phyloP scores from a whole-genome alignment of 2,329 filamentous ascomycete genomes.

The Laburnicola sp. region DNA sequence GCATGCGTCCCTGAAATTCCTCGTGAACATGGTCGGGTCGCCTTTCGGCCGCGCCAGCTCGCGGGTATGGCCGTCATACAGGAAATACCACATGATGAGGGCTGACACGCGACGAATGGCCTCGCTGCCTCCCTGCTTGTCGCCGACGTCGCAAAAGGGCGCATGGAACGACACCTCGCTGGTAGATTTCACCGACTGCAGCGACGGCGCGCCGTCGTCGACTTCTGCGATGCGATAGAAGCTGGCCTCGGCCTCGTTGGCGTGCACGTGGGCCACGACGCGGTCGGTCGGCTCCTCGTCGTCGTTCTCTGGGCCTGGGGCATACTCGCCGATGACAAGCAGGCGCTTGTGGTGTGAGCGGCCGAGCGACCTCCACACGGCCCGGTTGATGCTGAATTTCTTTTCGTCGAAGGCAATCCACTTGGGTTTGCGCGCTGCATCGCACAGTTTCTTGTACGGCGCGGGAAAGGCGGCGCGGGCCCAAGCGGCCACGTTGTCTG shows the following conservation, averaged over 20 bases:
- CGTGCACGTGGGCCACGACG: constrained; percentile 33
- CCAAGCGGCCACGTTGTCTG: constrained; percentile 29
- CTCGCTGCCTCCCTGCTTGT: not conserved
- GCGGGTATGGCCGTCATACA: constrained; percentile 14
- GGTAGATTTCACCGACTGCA: constrained; percentile 31
- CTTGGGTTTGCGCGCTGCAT: constrained; percentile 20
- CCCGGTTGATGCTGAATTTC: constrained; percentile 23
- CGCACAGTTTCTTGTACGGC: constrained; percentile 23
- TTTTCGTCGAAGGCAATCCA: constrained; percentile 32
- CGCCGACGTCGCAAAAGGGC: constrained; percentile 6
- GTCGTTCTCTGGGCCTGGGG: constrained; percentile 29
- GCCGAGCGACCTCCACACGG: constrained; percentile 29
- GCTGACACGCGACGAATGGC: constrained; percentile 1
- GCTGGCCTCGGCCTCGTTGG: constrained; percentile 32
- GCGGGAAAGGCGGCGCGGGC: constrained; percentile 25
- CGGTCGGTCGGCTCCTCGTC: constrained; percentile 26
- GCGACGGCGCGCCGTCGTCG: constrained; percentile 19
- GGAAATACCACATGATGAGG: constrained; percentile 7
- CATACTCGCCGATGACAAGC: constrained; percentile 35
- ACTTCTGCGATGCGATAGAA: constrained; percentile 30
- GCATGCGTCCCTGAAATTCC: constrained; percentile 34
- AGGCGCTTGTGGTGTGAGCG: constrained; percentile 34
- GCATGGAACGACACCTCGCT: constrained; percentile 11
- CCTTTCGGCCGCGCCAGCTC: constrained; percentile 28
- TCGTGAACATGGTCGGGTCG: constrained; percentile 34